phyloP scores from a whole-genome alignment of 164 flowering plant species.

The Kalanchoe fedtschenkoi region DNA sequence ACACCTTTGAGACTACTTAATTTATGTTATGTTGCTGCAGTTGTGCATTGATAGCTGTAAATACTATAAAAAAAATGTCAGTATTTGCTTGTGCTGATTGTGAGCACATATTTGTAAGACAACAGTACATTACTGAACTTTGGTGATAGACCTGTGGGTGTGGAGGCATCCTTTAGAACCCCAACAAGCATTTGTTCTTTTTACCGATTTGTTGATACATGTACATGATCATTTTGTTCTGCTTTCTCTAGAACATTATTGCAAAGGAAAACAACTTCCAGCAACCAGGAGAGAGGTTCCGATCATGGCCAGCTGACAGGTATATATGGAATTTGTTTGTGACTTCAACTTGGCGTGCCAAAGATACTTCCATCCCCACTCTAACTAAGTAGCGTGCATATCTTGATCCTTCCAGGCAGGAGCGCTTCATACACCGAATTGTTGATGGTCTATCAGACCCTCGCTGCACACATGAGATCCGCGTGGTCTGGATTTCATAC shows the following conservation, averaged over 20 bases:
- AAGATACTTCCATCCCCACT: background rate
- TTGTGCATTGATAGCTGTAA: too few species aligned
- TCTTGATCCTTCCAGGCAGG: slow-evolving; percentile 54
- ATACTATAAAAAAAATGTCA: too few species aligned
- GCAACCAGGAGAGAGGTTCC: slow-evolving; percentile 96
- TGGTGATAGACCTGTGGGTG: too few species aligned
- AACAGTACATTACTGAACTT: too few species aligned
- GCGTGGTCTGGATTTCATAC: slow-evolving; percentile 75
- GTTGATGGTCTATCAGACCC: slow-evolving; percentile 70
- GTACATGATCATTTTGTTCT: background rate
- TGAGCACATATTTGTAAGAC: too few species aligned
- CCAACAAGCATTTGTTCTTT: too few species aligned
- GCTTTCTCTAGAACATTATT: slow-evolving; percentile 39
- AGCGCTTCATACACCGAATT: slow-evolving; percentile 53
- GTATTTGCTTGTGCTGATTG: too few species aligned
- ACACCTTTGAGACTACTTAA: too few species aligned
- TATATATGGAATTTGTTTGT: too few species aligned
- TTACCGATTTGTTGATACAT: too few species aligned
- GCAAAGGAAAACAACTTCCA: slow-evolving; percentile 94
- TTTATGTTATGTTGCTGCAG: too few species aligned
- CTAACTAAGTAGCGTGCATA: background rate
- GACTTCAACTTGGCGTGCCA: too few species aligned
- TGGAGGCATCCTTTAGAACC: background rate
- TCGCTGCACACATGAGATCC: slow-evolving; percentile 78
- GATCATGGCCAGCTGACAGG: slow-evolving; percentile 84